Evolutionary conservation across 116 monocot species (phyloP).

Genomic region (Zostera marina): DNA sequence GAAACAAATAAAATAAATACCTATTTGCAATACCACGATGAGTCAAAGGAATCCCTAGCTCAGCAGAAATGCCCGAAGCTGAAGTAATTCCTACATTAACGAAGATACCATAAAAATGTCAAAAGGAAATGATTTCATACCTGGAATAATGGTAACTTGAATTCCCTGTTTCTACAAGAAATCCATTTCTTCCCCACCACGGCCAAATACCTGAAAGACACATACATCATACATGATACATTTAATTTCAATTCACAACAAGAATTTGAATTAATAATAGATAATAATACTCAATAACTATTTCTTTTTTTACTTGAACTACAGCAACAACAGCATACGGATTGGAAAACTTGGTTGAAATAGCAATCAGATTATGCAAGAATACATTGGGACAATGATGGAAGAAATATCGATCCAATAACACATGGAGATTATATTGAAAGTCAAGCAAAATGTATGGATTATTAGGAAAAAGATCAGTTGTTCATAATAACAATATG

Average conservation of each 20-base stretch:
- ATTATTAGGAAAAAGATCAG: too few relatives aligned
- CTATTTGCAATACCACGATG: conserved; percentile 94
- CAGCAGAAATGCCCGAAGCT: conserved; percentile 95
- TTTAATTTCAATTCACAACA: not conserved
- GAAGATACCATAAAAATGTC: not conserved
- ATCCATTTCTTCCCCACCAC: conserved; percentile 99
- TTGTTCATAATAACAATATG: too few relatives aligned
- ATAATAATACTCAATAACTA: not conserved
- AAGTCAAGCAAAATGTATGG: not conserved
- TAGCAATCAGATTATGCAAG: too few relatives aligned
- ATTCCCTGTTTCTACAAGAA: conserved; percentile 85
- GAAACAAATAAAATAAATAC: conserved; percentile 9
- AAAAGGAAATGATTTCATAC: conserved; percentile 12
- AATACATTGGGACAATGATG: too few relatives aligned
- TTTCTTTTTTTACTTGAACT: too few relatives aligned
- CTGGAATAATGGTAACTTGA: conserved; percentile 79
- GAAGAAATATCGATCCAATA: not conserved
- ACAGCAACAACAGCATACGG: too few relatives aligned
- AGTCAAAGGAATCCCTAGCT: conserved; percentile 90
- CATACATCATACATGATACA: too few relatives aligned
- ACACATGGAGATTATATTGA: not conserved
- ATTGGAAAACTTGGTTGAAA: too few relatives aligned
- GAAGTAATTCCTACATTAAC: conserved; percentile 74
- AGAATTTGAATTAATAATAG: not conserved
- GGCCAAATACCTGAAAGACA: conserved; percentile 62